Base-by-base conservation (phyloP, 2,329 filamentous ascomycete species). In the Xylaria sp. region DNA sequence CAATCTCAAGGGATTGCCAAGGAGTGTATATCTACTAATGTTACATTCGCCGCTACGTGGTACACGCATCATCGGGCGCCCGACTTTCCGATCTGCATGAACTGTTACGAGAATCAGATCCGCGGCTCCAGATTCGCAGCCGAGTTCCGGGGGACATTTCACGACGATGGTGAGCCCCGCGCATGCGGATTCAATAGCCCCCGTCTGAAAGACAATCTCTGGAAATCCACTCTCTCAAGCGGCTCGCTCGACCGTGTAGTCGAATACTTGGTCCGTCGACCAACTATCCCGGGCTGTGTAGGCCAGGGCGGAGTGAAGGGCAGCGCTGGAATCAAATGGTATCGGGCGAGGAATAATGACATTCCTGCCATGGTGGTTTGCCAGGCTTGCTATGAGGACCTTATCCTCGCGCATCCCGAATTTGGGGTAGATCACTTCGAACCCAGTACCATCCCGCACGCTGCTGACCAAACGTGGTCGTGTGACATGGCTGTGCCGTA, bases 341-440 rank as follows among this genome's bases (percentile, higher is more conserved):
- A 71, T 39, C 23, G 58, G 34, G n/a, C 66, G 31, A 66, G 28
- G 50, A 54, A 71, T 34, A 58, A 57, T n/a, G 65, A 34, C 28
- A 65, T 70, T 13, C 65, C 68, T 0, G 52, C 46, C 13, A 60
- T 71, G 63, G 66, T 60, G 15, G 54, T 69, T 15, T 69, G 69
- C 34, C 65, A 66, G 34, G 66, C 69, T 15, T 69, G 66, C 37
- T 66, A 69, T 18, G 62, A 69, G 34, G 66, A 69, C 41, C 20
- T 57, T 3, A 48, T 71, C 39, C 66, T 71, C 44, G 15, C 59
- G 3, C 23, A 69, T 39, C 62, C 54, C 18, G 13, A 15, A 23
- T 70, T 70, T 31, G 69, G 58, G 3, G 39, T 41, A n/a, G 52
- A 56, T 2, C 52, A 69, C 50, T 71, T 71, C 13, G 59, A 69